Evolutionary conservation across 805 yeast species (phyloP).

Genomic region (Brettanomyces nanus): DNA sequence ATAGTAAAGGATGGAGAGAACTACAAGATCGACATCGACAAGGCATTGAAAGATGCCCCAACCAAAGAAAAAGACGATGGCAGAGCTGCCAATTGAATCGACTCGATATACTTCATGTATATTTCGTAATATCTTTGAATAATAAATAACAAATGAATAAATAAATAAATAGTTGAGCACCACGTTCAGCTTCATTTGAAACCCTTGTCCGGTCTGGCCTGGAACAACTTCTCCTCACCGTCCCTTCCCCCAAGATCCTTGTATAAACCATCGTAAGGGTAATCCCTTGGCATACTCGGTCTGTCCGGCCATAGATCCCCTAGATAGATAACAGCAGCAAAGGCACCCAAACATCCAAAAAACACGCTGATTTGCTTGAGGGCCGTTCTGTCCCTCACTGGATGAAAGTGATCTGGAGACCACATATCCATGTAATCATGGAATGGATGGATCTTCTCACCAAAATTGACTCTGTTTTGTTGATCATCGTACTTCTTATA

Average conservation of each 20-base stretch:
- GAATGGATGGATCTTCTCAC: slow-evolving; percentile 63
- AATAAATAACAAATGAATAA: neutral
- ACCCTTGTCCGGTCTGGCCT: slow-evolving; percentile 34
- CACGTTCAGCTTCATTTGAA: slow-evolving; percentile 5
- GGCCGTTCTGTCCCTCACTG: slow-evolving; percentile 54
- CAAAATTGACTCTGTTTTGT: slow-evolving; percentile 71
- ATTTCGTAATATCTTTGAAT: too few relatives aligned
- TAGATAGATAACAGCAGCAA: slow-evolving; percentile 37
- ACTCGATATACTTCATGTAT: too few relatives aligned
- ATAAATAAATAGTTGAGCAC: neutral
- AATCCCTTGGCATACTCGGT: slow-evolving; percentile 70
- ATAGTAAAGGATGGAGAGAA: slow-evolving; percentile 44
- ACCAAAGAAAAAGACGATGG: neutral
- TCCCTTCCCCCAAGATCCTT: slow-evolving; percentile 60
- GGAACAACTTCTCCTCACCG: slow-evolving; percentile 34
- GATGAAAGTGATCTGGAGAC: slow-evolving; percentile 72
- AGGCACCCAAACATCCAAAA: slow-evolving; percentile 38
- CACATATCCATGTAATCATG: slow-evolving; percentile 75
- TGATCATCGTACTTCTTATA: slow-evolving; percentile 68
- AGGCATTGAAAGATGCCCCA: neutral
- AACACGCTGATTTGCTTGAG: slow-evolving; percentile 47
- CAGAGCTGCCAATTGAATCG: too few relatives aligned
- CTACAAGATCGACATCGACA: slow-evolving; percentile 1
- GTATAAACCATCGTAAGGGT: slow-evolving; percentile 70
- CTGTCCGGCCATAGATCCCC: slow-evolving; percentile 54